These are phyloP conservation scores for Xylariaceae sp. DNA, from an alignment of 2,329 filamentous ascomycete genomes.

Conservation along the genomic window DNA sequence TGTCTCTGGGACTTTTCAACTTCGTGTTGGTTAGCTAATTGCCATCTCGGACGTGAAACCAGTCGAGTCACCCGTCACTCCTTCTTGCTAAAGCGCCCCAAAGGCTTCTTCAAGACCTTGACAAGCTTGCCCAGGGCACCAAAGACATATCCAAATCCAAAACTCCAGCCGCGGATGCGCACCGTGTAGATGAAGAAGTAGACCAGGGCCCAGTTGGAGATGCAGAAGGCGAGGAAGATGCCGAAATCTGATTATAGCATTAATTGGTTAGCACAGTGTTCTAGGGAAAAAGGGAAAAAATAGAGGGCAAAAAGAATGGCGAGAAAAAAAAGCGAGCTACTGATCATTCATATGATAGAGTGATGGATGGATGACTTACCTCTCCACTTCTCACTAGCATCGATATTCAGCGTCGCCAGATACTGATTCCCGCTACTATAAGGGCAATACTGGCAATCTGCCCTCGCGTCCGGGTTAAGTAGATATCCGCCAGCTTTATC, in stretches of 20 bases:
- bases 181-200: slow-evolving; percentile 82
- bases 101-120: slow-evolving; percentile 43
- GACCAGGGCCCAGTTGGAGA: slow-evolving; percentile 74
- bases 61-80: no score
- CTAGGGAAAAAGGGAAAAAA: background rate
- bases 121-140: slow-evolving; percentile 37
- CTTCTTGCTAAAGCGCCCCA: slow-evolving; percentile 21
- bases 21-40: no score
- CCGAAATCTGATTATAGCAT: slow-evolving; percentile 59
- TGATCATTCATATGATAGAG: no score
- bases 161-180: slow-evolving; percentile 72
- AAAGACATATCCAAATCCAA: slow-evolving; percentile 69
- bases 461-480: slow-evolving; percentile 63
- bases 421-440: slow-evolving; percentile 67
- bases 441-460: slow-evolving; percentile 73
- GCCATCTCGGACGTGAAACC: no score
- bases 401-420: slow-evolving; percentile 61
- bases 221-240: slow-evolving; percentile 73
- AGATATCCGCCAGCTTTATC: slow-evolving; percentile 64
- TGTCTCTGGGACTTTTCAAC: no score
- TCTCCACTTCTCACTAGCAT: slow-evolving; percentile 69
- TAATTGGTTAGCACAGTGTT: background rate
- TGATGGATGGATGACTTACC: slow-evolving; percentile 46
- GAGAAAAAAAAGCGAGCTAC: background rate
- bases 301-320: background rate